Conservation (phyloP, 805 yeast species). For the Yarrowia porcina region DNA sequence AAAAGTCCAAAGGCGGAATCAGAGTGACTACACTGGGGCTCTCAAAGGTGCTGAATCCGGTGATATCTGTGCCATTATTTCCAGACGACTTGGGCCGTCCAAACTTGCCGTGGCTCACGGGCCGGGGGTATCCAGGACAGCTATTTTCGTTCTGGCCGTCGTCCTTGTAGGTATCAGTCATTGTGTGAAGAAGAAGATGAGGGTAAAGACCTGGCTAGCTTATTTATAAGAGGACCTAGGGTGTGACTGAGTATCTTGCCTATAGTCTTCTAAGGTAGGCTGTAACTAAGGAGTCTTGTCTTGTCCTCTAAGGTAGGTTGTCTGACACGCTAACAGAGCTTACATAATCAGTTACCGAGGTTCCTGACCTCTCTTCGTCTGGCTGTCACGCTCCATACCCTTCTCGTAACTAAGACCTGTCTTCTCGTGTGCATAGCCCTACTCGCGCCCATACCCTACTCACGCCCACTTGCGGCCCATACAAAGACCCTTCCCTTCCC, state of each 20-base stretch:
- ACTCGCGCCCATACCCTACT: no score
- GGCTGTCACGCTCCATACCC: no score
- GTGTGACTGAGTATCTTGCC: no score
- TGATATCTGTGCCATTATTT: slow-evolving; percentile 3
- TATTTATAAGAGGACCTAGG: no score
- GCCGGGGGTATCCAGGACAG: slow-evolving; percentile 21
- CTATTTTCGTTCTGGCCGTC: slow-evolving; percentile 1
- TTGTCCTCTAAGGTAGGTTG: no score
- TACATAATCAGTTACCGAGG: no score
- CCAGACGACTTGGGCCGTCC: slow-evolving; percentile 4
- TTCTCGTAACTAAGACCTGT: no score
- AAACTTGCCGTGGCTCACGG: slow-evolving; percentile 12
- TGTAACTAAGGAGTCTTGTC: no score
- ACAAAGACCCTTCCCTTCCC: neutral
- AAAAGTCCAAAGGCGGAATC: slow-evolving; percentile 6
- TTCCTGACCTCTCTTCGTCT: no score
- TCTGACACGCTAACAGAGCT: neutral
- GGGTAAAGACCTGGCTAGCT: neutral
- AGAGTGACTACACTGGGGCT: neutral
- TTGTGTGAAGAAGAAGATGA: neutral
- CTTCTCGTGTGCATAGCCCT: no score
- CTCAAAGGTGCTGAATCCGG: neutral
- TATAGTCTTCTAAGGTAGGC: no score
- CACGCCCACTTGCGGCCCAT: no score
- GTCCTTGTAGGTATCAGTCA: neutral